These are phyloP conservation scores for Chrysanthemum makinoi DNA, from an alignment of 129 eudicot species.

Conservation along the genomic window DNA sequence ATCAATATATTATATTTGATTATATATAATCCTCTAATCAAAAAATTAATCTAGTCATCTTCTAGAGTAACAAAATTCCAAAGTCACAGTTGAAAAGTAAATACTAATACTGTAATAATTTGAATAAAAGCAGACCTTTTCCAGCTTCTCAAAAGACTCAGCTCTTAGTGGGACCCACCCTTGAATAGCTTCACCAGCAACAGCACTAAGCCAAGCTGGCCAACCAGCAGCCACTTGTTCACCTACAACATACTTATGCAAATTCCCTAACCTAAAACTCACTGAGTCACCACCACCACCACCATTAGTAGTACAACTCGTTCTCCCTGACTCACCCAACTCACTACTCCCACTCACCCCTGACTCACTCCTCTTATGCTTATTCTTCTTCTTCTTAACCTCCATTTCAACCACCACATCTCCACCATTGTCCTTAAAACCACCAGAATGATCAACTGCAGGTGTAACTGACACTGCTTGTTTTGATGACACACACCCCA, in stretches of 20 bases:
- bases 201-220: slow-evolving; percentile 95
- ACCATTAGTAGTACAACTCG: slow-evolving; percentile 46
- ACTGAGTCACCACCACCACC: slow-evolving; percentile 61
- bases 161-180: slow-evolving; percentile 87
- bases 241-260: slow-evolving; percentile 61
- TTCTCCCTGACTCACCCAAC: slow-evolving; percentile 73
- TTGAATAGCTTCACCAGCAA: slow-evolving; percentile 83
- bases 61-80: too few relatives aligned
- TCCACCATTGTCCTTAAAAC: slow-evolving; percentile 50
- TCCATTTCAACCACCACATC: slow-evolving; percentile 45
- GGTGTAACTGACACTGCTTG: slow-evolving; percentile 88
- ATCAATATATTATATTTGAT: too few relatives aligned
- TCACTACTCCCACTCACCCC: slow-evolving; percentile 54
- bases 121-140: slow-evolving; percentile 46
- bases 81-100: too few relatives aligned
- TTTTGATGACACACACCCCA: slow-evolving; percentile 93
- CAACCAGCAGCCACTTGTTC: slow-evolving; percentile 95
- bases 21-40: too few relatives aligned
- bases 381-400: slow-evolving; percentile 48
- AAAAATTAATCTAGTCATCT: too few relatives aligned
- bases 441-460: slow-evolving; percentile 71
- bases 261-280: slow-evolving; percentile 77
- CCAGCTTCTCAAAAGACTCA: slow-evolving; percentile 77
- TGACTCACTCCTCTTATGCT: slow-evolving; percentile 57
- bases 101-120: slow-evolving; percentile 1